These are phyloP conservation scores for Colletotrichum lupini DNA, from an alignment of 2,329 filamentous ascomycete species.

Conservation along the genomic window DNA sequence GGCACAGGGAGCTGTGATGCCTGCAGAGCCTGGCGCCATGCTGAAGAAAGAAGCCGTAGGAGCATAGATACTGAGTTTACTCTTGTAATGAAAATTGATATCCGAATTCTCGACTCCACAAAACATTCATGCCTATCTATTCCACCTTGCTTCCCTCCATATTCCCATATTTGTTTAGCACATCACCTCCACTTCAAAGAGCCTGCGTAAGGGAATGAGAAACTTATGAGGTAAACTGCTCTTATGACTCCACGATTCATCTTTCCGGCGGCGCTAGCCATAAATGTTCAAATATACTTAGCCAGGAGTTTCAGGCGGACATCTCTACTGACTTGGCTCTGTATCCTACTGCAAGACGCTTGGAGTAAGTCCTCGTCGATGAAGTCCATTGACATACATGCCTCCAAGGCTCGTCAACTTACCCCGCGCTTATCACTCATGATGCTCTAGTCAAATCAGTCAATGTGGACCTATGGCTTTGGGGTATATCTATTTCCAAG, in stretches of 20 bases:
- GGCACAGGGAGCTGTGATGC: constrained; percentile 69
- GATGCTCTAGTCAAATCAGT: not conserved
- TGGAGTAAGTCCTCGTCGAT: not conserved
- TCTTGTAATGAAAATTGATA: not conserved
- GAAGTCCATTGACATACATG: not conserved
- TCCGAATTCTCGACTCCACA: not conserved
- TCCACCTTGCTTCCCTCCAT: not conserved
- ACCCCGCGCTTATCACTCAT: constrained; percentile 13
- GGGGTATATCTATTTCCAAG: not conserved
- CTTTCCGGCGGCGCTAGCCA: not conserved
- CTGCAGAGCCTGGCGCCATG: constrained; percentile 64
- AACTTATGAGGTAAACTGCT: not conserved
- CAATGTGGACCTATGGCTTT: constrained; percentile 7
- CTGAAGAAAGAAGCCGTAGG: constrained; percentile 54
- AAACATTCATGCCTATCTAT: not conserved
- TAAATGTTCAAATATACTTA: not conserved
- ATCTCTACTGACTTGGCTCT: not conserved
- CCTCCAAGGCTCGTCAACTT: not conserved
- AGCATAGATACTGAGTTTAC: not conserved
- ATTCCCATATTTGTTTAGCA: too few species aligned
- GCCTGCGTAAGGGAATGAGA: not conserved
- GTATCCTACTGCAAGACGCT: not conserved
- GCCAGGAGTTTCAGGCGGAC: not conserved
- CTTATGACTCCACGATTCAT: not conserved
- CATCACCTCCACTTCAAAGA: too few species aligned